Conservation (phyloP, 2,329 filamentous ascomycete genomes). For the Biscogniauxia sp. region DNA sequence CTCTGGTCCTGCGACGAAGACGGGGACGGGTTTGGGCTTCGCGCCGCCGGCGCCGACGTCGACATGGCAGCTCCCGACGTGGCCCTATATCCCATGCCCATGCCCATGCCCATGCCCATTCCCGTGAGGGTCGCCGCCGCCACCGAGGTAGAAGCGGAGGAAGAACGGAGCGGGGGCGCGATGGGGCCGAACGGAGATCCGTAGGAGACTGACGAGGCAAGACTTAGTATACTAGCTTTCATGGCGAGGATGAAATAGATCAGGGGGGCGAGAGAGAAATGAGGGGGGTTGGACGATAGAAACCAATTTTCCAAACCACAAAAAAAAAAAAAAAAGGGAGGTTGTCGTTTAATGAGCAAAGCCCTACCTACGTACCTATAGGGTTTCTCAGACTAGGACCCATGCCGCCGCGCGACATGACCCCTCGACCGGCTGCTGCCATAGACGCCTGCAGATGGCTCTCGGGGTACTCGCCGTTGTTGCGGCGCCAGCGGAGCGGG, state of each 20-base stretch:
- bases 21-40: background rate
- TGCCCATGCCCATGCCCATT: background rate
- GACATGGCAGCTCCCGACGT: background rate
- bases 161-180: slow-evolving; percentile 25
- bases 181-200: slow-evolving; percentile 33
- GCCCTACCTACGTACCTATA: slow-evolving; percentile 16
- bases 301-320: background rate
- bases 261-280: no score
- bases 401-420: slow-evolving; percentile 3
- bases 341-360: background rate
- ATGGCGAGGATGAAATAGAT: background rate
- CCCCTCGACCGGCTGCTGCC: background rate
- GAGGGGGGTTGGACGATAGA: no score
- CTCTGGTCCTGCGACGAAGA: background rate
- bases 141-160: background rate
- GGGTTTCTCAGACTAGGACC: slow-evolving; percentile 12
- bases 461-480: background rate
- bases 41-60: background rate
- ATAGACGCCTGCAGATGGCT: background rate
- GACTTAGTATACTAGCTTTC: background rate
- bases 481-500: background rate
- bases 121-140: background rate
- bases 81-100: background rate
- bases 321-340: background rate
- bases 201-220: slow-evolving; percentile 17